phyloP scores from a whole-genome alignment of 805 yeast genomes.

The Wickerhamiella australiensis region DNA sequence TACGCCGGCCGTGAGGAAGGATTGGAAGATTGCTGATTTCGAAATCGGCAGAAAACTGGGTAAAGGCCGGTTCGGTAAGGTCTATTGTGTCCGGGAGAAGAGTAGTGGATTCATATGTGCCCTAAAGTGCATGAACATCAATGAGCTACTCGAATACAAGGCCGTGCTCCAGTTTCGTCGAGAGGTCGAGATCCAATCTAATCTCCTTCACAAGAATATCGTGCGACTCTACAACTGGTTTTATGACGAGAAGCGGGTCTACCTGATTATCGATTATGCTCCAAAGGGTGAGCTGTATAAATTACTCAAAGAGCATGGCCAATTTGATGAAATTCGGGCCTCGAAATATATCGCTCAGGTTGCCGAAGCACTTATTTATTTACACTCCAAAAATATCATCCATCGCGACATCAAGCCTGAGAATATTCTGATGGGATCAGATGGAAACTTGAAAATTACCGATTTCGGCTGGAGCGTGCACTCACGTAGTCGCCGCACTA shows the following conservation, averaged over 20 bases:
- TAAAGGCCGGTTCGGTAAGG: constrained; percentile 87
- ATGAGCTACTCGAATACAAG: constrained; percentile 59
- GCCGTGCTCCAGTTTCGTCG: constrained; percentile 78
- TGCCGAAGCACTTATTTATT: constrained; percentile 62
- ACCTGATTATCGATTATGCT: constrained; percentile 72
- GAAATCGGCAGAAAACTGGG: constrained; percentile 83
- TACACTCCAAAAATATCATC: constrained; percentile 69
- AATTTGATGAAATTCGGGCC: constrained; percentile 63
- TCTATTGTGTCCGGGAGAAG: constrained; percentile 75
- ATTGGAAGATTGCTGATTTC: constrained; percentile 48
- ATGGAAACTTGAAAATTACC: constrained; percentile 68
- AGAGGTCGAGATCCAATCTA: constrained; percentile 83
- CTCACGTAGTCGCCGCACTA: constrained; percentile 48
- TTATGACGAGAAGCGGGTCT: constrained; percentile 67
- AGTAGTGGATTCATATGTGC: constrained; percentile 74
- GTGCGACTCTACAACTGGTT: constrained; percentile 77
- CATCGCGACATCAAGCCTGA: constrained; percentile 95
- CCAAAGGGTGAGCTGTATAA: constrained; percentile 79
- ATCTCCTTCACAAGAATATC: constrained; percentile 61
- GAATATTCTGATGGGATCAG: constrained; percentile 65
- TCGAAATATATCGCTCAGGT: constrained; percentile 69
- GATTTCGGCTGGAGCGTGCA: constrained; percentile 96
- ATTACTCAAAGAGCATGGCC: constrained; percentile 47
- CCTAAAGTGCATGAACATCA: constrained; percentile 78
- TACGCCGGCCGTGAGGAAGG: constrained; percentile 6